Base-by-base conservation (phyloP, 805 yeast species). In the Barnettozyma salicaria region DNA sequence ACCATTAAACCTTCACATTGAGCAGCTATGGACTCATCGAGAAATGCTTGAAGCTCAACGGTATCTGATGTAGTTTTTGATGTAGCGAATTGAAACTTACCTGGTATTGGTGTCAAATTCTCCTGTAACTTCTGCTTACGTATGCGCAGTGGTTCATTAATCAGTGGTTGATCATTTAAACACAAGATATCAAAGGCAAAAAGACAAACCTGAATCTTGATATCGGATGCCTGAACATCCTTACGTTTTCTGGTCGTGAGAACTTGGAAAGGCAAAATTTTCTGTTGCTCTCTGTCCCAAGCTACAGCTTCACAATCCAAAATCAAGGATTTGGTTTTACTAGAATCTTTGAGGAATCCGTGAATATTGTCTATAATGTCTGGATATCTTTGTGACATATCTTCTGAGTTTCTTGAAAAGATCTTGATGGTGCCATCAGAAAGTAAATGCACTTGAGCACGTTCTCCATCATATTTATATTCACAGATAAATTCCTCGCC, bases 301-400 rank as follows among this genome's bases (percentile, higher is more conserved):
- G 98, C 98, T 7, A 92, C 98, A 7, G 96, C 96, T 61, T 92
- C 98, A 62, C 96, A 84, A 58, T 92, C 98, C 40, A 92, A 59
- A 41, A 92, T 87, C 58, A 90, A 68, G 7, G 84, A 72, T 27
- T 63, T 61, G 1, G 76, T 68, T 1, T 52, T 43, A 9, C 45
- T 46, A 4, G 52, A 47, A 10, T 58, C 56, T 19, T 63, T 61
- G 27, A 77, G 52, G 41, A 80, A 77, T 27, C 79, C 80, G 30
- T 74, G 72, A 14, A 86, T 70, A 29, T 84, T 77, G 2, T 78
- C 70, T 11, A 83, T 65, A 43, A 92, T 73, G 60, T 92, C 98
- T 0, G 98, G 98, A 56, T 92, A 92, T 53, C 96, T 67, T 55
- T 84, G 87, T 0, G 96, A 81, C 98, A 92, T 92, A 59, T 92